These are phyloP conservation scores for Dendrobium catenatum DNA, from an alignment of 106 monocot genomes.

Conservation along the genomic window DNA sequence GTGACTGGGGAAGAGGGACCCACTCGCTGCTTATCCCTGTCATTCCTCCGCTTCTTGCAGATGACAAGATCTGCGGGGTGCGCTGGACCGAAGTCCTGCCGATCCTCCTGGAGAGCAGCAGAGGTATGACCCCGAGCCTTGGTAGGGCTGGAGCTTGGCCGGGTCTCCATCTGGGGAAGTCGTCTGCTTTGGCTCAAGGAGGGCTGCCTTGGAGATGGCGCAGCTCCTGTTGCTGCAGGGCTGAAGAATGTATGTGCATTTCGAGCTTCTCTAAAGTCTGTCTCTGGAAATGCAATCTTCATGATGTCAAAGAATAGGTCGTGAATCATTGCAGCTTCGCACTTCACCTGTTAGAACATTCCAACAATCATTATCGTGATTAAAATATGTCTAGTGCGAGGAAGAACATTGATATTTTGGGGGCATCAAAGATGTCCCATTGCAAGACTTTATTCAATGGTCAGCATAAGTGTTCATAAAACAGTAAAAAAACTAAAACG, in stretches of 20 bases:
- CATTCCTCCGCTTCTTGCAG: constrained; percentile 94
- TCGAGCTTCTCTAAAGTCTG: constrained; percentile 39
- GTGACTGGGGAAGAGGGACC: constrained; percentile 32
- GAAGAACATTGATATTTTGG: neutral
- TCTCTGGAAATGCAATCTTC: constrained; percentile 57
- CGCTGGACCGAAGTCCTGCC: neutral
- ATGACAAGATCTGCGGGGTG: constrained; percentile 88
- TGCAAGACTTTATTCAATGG: too few species aligned
- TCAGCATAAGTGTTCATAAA: too few species aligned
- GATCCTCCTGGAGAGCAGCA: neutral
- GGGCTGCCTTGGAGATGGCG: constrained; percentile 20
- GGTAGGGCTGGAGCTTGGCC: constrained; percentile 8
- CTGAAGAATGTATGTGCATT: constrained; percentile 8
- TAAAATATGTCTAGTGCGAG: neutral
- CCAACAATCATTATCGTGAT: neutral
- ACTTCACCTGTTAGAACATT: constrained; percentile 29
- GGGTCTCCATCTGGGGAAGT: constrained; percentile 1
- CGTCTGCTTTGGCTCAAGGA: constrained; percentile 26
- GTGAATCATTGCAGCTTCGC: constrained; percentile 42
- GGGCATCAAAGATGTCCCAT: too few species aligned
- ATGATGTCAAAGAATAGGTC: constrained; percentile 62
- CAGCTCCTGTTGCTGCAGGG: constrained; percentile 6
- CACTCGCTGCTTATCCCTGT: constrained; percentile 60
- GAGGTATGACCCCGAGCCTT: neutral
- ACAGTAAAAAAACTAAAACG: too few species aligned